These are phyloP conservation scores for Cladosporium sp. DNA, from an alignment of 2,329 filamentous ascomycete genomes.

Conservation along the genomic window DNA sequence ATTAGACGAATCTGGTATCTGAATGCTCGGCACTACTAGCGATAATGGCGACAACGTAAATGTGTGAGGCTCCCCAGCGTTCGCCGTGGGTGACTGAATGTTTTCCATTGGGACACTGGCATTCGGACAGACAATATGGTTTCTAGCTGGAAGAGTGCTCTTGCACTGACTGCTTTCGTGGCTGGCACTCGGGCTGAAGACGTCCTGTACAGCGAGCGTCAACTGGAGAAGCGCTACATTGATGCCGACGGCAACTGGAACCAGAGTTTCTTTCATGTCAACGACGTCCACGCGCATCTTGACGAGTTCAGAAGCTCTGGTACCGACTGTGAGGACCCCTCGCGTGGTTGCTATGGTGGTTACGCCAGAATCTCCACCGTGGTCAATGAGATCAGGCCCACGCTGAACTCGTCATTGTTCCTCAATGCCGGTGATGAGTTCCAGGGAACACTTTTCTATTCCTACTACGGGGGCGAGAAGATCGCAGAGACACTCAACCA, in stretches of 20 bases:
- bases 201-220: constrained; percentile 19
- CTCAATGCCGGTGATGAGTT: constrained; percentile 67
- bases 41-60: background rate
- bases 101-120: background rate
- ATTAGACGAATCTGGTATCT: background rate
- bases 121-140: background rate
- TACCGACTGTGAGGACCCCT: constrained; percentile 55
- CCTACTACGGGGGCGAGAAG: constrained; percentile 62
- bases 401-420: constrained; percentile 57
- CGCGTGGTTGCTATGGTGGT: constrained; percentile 58
- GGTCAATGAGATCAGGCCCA: constrained; percentile 52
- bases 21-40: constrained; percentile 1
- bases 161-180: background rate
- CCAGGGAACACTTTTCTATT: constrained; percentile 64
- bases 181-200: constrained; percentile 17
- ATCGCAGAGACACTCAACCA: constrained; percentile 63
- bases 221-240: constrained; percentile 20
- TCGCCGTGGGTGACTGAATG: too few relatives aligned
- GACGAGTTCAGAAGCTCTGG: constrained; percentile 59
- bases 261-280: constrained; percentile 60
- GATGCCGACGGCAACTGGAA: constrained; percentile 23
- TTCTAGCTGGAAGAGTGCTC: background rate
- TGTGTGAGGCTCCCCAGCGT: too few relatives aligned
- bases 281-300: constrained; percentile 64
- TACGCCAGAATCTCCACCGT: constrained; percentile 61